phyloP scores from a whole-genome alignment of 2,329 filamentous ascomycete genomes.

The Chalaropsis thielavioides region DNA sequence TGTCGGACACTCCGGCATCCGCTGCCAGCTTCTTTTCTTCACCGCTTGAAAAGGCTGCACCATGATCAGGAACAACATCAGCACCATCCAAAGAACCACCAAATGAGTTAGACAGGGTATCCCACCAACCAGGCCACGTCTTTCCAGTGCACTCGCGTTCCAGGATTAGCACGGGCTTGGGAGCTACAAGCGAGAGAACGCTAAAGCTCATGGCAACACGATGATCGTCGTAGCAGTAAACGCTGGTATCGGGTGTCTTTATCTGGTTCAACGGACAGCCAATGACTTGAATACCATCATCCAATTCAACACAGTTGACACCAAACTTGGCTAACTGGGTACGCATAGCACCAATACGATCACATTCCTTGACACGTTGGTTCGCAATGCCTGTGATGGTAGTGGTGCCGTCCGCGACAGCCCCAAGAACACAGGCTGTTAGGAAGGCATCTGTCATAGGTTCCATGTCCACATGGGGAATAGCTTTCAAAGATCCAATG shows the following conservation, averaged over 20 bases:
- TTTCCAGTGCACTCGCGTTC: constrained; percentile 92
- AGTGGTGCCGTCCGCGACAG: constrained; percentile 71
- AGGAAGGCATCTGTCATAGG: constrained; percentile 98
- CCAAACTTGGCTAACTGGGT: constrained; percentile 90
- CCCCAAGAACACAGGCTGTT: constrained; percentile 82
- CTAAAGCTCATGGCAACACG: constrained; percentile 98
- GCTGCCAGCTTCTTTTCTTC: not conserved
- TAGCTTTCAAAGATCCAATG: constrained; percentile 54
- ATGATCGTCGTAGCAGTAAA: constrained; percentile 95
- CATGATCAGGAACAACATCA: constrained; percentile 31
- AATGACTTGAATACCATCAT: constrained; percentile 75
- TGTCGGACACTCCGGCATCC: constrained; percentile 13
- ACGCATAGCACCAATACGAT: constrained; percentile 90
- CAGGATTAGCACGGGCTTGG: constrained; percentile 58
- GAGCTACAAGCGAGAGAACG: constrained; percentile 61
- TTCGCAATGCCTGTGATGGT: constrained; percentile 91
- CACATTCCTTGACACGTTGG: constrained; percentile 95
- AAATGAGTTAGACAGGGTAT: constrained; percentile 54
- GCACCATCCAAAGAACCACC: constrained; percentile 41
- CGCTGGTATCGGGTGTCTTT: constrained; percentile 43
- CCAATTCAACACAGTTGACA: constrained; percentile 69
- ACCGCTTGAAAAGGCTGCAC: constrained; percentile 15
- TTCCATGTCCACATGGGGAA: constrained; percentile 89
- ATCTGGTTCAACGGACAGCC: constrained; percentile 38
- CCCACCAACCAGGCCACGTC: constrained; percentile 99